A percentile compares a stretch with the other conserved stretches of the same genome.
phyloP scores from a whole-genome alignment of 768 basidiomycete species.

The Pisolithus tinctorius region DNA sequence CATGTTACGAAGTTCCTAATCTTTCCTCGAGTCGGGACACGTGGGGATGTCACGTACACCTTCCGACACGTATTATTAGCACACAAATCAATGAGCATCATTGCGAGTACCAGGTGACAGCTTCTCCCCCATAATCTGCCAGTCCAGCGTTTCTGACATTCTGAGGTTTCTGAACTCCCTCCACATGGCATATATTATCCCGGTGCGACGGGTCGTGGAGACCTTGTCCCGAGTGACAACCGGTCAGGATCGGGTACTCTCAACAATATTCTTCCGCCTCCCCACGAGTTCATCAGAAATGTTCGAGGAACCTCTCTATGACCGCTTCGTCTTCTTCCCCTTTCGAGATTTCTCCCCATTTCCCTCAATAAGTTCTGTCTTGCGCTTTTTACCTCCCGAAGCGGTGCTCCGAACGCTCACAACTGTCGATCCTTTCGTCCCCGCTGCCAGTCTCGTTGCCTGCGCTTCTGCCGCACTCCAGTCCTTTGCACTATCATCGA shows the following conservation, averaged over 20 bases:
- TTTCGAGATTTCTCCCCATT: conserved; percentile 32
- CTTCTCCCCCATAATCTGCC: too few relatives aligned
- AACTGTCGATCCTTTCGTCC: conserved; percentile 52
- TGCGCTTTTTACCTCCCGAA: conserved; percentile 50
- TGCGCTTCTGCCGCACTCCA: conserved; percentile 75
- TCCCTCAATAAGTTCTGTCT: conserved; percentile 38
- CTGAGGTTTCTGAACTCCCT: too few relatives aligned
- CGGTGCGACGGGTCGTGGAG: too few relatives aligned
- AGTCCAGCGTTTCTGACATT: too few relatives aligned
- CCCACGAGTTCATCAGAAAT: background rate
- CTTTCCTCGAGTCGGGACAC: too few relatives aligned
- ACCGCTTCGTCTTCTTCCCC: conserved; percentile 37
- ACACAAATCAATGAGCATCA: too few relatives aligned
- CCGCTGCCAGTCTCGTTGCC: conserved; percentile 44
- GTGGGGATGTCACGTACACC: too few relatives aligned
- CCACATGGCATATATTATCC: too few relatives aligned
- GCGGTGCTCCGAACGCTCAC: conserved; percentile 62
- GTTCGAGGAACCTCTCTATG: background rate
- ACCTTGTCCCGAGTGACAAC: background rate
- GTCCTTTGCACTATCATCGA: conserved; percentile 62
- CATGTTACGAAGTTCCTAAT: too few relatives aligned
- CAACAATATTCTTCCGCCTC: background rate
- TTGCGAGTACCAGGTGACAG: too few relatives aligned
- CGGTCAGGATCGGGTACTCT: background rate
- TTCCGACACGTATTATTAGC: too few relatives aligned